phyloP scores from a whole-genome alignment of 2,329 filamentous ascomycete species.

The Mycosphaerella sp. region DNA sequence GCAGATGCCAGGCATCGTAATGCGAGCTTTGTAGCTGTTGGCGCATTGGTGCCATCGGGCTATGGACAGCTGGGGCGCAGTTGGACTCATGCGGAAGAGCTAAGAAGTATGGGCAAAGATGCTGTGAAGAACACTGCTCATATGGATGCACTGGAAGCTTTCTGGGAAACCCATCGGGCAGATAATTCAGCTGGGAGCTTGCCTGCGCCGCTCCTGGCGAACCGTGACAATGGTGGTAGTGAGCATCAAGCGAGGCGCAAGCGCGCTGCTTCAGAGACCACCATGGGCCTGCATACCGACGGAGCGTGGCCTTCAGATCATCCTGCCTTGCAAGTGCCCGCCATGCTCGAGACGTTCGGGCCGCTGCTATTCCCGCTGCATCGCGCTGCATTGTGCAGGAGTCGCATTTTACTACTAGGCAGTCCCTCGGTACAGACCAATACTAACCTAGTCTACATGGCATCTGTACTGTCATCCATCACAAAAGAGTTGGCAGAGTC shows the following conservation, averaged over 20 bases:
- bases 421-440: conserved; percentile 76
- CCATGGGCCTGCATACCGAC: conserved; percentile 54
- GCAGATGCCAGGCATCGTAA: conserved; percentile 74
- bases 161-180: conserved; percentile 63
- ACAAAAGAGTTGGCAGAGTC: conserved; percentile 65
- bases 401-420: conserved; percentile 79
- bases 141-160: conserved; percentile 62
- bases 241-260: conserved; percentile 18
- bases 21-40: conserved; percentile 88
- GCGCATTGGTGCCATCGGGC: conserved; percentile 79
- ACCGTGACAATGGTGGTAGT: conserved; percentile 24
- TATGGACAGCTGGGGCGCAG: conserved; percentile 78
- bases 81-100: conserved; percentile 74
- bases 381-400: conserved; percentile 75
- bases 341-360: conserved; percentile 75
- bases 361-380: conserved; percentile 89
- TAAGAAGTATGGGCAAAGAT: conserved; percentile 69
- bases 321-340: conserved; percentile 74
- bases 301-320: conserved; percentile 61
- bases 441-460: conserved; percentile 85
- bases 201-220: conserved; percentile 6
- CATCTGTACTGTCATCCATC: conserved; percentile 88
- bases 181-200: background rate
- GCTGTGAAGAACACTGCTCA: conserved; percentile 57
- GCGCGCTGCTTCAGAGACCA: conserved; percentile 30